These are phyloP conservation scores for Eudorina sp. DNA, from an alignment of 139 green algal genomes.

Conservation along the genomic window DNA sequence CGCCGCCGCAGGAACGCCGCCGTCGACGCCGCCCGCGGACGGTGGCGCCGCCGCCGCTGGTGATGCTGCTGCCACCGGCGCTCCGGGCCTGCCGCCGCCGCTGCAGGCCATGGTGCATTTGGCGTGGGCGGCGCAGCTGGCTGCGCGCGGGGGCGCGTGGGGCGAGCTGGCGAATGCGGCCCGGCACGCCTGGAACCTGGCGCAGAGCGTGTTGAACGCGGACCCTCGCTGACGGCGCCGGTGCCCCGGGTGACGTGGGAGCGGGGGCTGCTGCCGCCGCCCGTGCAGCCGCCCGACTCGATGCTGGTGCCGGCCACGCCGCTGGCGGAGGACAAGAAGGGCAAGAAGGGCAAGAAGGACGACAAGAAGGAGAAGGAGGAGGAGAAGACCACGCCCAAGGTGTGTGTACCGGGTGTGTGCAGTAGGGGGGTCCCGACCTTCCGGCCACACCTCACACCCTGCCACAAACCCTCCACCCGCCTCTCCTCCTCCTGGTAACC, in stretches of 20 bases:
- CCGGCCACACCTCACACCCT: too few relatives aligned
- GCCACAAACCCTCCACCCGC: too few relatives aligned
- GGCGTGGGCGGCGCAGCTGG: slow-evolving; percentile 50
- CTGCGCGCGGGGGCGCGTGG: slow-evolving; percentile 56
- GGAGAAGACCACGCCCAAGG: not conserved
- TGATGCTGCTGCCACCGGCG: not conserved
- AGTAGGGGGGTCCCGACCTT: too few relatives aligned
- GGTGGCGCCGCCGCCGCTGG: not conserved
- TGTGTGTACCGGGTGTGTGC: too few relatives aligned
- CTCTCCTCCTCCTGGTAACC: too few relatives aligned
- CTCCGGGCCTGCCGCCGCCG: not conserved
- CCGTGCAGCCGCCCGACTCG: slow-evolving; percentile 3
- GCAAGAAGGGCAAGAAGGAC: not conserved
- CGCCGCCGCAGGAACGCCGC: too few relatives aligned
- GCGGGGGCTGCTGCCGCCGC: slow-evolving; percentile 24
- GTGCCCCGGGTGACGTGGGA: slow-evolving; percentile 40
- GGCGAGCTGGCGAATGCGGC: slow-evolving; percentile 58
- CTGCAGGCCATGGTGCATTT: slow-evolving; percentile 59
- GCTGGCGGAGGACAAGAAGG: slow-evolving; percentile 17
- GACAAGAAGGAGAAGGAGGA: not conserved
- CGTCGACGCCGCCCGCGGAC: too few relatives aligned
- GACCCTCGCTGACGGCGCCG: slow-evolving; percentile 34
- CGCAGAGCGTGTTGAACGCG: slow-evolving; percentile 50
- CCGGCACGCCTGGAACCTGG: slow-evolving; percentile 62
- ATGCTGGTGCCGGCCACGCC: slow-evolving; percentile 1